Base-by-base conservation (phyloP, 148 eudicot species). In the Oxyria digyna region DNA sequence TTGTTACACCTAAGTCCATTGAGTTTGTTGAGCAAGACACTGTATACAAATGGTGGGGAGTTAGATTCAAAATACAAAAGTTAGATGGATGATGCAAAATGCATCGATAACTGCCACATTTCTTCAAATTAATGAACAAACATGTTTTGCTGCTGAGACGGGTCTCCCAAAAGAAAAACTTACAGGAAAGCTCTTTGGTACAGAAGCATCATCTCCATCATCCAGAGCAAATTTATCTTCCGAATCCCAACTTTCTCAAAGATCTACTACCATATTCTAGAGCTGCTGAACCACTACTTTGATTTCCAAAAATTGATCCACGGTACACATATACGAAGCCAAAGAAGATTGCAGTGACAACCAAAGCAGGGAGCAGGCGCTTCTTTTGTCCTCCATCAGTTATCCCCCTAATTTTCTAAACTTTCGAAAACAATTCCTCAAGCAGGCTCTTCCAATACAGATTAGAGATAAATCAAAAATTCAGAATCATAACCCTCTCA, bases 141-240 rank as follows among this genome's bases (percentile, higher is more conserved):
- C n/a, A n/a, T n/a, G n/a, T n/a, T n/a, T n/a, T n/a, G n/a, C n/a
- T n/a, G n/a, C n/a, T n/a, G n/a, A n/a, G n/a, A n/a, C n/a, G n/a
- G n/a, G n/a, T n/a, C n/a, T n/a, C n/a, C n/a, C n/a, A n/a, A n/a
- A n/a, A n/a, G n/a, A n/a, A 59, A 12, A 31, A 70, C 72, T 70
- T 54, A 70, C 72, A 29, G 72, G 72, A 49, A 70, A 33, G 45
- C 72, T 70, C 35, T 70, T 70, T n/a, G 46, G 72, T 21, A 38
- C 33, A 52, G 52, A 6, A 3, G 21, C 63, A 54, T 54, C 64
- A 42, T 70, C 72, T 21, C 63, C 64, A 52, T 54, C 72, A 0
- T 70, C 72, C 38, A 14, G 42, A 10, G 37, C 41, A 24, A n/a
- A 24, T 69, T 14, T 70, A 45, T 17, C 72, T 45, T 8, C 64